These are phyloP conservation scores for Suillus hirtellus DNA, from an alignment of 768 basidiomycete genomes.

Conservation along the genomic window DNA sequence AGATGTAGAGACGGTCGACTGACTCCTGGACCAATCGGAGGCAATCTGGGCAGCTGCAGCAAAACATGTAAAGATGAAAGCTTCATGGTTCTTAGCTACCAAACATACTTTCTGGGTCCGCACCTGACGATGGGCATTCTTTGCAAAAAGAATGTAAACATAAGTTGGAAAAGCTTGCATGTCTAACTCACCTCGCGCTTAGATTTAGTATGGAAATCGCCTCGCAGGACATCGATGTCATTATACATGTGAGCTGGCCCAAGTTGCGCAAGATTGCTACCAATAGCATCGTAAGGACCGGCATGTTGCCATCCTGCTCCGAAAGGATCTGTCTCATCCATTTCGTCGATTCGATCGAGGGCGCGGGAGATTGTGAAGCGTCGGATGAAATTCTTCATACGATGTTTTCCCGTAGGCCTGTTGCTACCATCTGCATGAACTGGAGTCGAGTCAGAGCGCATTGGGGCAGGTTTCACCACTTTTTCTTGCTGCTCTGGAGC, in stretches of 20 bases:
- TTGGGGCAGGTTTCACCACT: neutral
- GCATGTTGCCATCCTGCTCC: conserved; percentile 65
- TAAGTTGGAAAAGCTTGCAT: conserved; percentile 12
- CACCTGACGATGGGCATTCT: conserved; percentile 18
- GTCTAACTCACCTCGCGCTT: conserved; percentile 25
- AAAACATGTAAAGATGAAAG: conserved; percentile 15
- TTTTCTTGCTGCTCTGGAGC: conserved; percentile 8
- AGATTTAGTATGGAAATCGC: conserved; percentile 7
- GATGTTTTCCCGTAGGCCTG: conserved; percentile 17
- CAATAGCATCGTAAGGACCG: conserved; percentile 73
- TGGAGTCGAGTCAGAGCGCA: conserved; percentile 6
- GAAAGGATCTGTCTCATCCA: conserved; percentile 74
- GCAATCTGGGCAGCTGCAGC: conserved; percentile 15
- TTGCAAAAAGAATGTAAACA: conserved; percentile 11
- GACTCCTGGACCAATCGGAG: neutral
- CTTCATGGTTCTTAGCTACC: neutral
- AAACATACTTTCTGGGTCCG: conserved; percentile 23
- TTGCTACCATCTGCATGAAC: conserved; percentile 10
- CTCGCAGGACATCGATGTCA: conserved; percentile 8
- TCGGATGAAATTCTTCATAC: conserved; percentile 30
- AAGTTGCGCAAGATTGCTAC: conserved; percentile 22
- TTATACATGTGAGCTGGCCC: conserved; percentile 13
- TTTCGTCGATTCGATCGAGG: conserved; percentile 74
- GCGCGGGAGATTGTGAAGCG: conserved; percentile 26
- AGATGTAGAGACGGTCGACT: conserved; percentile 51